These are phyloP conservation scores for Talaromyces nanjingensis DNA, from an alignment of 495 filamentous ascomycete species.

Conservation along the genomic window DNA sequence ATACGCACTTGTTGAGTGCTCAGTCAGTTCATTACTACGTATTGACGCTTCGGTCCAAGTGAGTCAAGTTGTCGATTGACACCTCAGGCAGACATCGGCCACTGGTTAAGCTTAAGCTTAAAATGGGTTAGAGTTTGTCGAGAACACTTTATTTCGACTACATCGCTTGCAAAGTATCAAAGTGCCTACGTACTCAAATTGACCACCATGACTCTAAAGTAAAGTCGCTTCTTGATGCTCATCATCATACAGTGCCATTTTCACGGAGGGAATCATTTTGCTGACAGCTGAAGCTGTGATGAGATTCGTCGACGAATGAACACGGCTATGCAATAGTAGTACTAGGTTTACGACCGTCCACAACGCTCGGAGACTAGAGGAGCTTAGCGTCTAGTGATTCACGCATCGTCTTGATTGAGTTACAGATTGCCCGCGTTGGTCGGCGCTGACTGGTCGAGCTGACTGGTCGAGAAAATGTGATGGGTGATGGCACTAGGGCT, in stretches of 20 bases:
- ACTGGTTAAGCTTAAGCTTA: background rate
- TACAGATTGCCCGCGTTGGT: background rate
- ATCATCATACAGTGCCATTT: background rate
- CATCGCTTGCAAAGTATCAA: background rate
- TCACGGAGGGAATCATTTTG: background rate
- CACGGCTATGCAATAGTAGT: background rate
- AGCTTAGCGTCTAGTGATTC: background rate
- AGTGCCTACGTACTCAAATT: background rate
- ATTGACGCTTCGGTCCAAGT: background rate
- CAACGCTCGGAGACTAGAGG: background rate
- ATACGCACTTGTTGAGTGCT: no score
- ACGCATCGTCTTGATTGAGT: background rate
- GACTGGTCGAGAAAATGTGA: conserved; percentile 2
- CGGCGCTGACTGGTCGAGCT: background rate
- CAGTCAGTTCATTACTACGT: no score
- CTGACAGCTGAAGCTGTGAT: background rate
- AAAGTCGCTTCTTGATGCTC: background rate
- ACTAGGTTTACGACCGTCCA: background rate
- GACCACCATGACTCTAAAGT: background rate
- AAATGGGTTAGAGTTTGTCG: background rate
- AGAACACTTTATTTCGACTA: background rate
- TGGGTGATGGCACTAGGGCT: background rate
- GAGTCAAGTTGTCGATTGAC: background rate
- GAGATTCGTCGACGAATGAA: background rate
- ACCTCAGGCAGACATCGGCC: background rate